Conservation (phyloP, 768 basidiomycete species). For the Lactifluus rugatus region DNA sequence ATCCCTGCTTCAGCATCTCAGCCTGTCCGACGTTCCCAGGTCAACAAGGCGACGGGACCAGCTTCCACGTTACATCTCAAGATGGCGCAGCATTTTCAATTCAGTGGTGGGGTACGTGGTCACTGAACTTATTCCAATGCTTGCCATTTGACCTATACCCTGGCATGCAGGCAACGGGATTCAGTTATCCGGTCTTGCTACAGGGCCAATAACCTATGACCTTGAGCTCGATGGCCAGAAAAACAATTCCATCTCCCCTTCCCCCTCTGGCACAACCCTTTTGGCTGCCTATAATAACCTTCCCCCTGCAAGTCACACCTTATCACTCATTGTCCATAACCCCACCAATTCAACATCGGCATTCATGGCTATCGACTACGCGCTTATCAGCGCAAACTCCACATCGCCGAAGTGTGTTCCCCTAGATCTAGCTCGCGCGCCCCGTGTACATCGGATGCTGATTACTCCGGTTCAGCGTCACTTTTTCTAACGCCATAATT, state of each 20-base stretch:
- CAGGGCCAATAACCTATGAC: conserved; percentile 26
- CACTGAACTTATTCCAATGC: not conserved
- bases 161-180: conserved; percentile 49
- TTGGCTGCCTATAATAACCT: conserved; percentile 45
- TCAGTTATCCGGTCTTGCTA: conserved; percentile 44
- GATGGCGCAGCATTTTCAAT: conserved; percentile 49
- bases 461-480: conserved; percentile 28
- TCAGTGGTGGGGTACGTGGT: conserved; percentile 49
- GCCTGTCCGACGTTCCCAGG: conserved; percentile 38
- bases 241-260: conserved; percentile 23
- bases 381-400: conserved; percentile 36
- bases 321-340: conserved; percentile 44
- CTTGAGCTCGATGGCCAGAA: conserved; percentile 35
- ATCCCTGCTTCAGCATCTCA: conserved; percentile 45
- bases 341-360: conserved; percentile 25
- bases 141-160: not conserved
- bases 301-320: conserved; percentile 39
- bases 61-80: conserved; percentile 51
- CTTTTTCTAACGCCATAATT: conserved; percentile 28
- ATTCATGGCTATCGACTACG: conserved; percentile 48
- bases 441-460: conserved; percentile 14
- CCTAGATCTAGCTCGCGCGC: not conserved
- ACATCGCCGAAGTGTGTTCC: conserved; percentile 28
- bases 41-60: conserved; percentile 43
- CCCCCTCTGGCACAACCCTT: conserved; percentile 27